A percentile compares a stretch with the other conserved stretches of the same genome.
Evolutionary conservation across 345 rosid genomes (phyloP).

Genomic region (Gossypium stocksii): DNA sequence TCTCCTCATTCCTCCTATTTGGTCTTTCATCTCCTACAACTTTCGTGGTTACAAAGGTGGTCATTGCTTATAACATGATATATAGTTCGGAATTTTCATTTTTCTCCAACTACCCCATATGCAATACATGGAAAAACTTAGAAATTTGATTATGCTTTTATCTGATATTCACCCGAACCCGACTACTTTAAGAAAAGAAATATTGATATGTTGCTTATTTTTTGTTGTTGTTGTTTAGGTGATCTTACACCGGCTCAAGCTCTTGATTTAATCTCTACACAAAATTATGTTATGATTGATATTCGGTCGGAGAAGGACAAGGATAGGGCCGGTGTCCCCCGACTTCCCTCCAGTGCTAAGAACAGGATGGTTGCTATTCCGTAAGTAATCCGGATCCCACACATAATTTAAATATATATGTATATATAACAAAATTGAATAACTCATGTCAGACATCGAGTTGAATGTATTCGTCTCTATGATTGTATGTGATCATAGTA

Average conservation of each 20-base stretch:
- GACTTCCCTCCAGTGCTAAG: conserved; percentile 87
- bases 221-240: conserved; percentile 37
- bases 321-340: conserved; percentile 77
- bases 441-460: too few species aligned
- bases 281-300: conserved; percentile 64
- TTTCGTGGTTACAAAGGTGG: conserved; percentile 88
- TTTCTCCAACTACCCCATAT: neutral
- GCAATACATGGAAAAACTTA: neutral
- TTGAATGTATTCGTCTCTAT: neutral
- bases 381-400: conserved; percentile 37
- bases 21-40: conserved; percentile 59
- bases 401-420: neutral
- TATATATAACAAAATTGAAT: too few species aligned
- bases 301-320: conserved; percentile 94
- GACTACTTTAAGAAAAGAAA: too few species aligned
- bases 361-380: conserved; percentile 73
- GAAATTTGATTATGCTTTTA: too few species aligned
- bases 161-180: too few species aligned
- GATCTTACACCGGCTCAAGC: conserved; percentile 82
- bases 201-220: neutral
- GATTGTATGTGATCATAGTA: neutral
- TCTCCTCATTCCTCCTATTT: conserved; percentile 75
- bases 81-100: too few species aligned
- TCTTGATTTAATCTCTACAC: conserved; percentile 58
- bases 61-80: neutral